Evolutionary conservation across 306 rosid species (phyloP).

Genomic region (Glycine latifolia): DNA sequence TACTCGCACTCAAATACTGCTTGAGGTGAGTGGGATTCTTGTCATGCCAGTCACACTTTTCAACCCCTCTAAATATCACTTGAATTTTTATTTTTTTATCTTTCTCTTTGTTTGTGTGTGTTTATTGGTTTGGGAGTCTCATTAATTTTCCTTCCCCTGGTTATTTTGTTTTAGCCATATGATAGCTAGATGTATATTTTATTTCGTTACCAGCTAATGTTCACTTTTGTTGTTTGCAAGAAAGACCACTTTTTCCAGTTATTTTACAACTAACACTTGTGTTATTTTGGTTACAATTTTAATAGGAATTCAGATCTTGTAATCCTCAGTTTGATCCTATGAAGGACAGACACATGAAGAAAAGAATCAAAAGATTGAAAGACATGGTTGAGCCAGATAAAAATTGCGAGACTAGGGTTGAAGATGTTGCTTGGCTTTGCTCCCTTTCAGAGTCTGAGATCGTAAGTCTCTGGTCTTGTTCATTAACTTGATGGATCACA

Average conservation of each 20-base stretch:
- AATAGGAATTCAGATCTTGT: too few species aligned
- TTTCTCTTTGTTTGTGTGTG: too few species aligned
- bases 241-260: not conserved
- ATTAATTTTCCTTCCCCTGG: too few species aligned
- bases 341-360: not conserved
- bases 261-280: not conserved
- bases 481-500: not conserved
- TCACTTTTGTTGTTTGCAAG: not conserved
- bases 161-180: not conserved
- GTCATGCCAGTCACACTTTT: too few species aligned
- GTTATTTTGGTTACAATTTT: not conserved
- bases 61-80: too few species aligned
- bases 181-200: not conserved
- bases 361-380: not conserved
- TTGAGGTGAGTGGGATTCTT: too few species aligned
- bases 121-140: too few species aligned
- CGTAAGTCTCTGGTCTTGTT: slow-evolving; percentile 55
- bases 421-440: slow-evolving; percentile 78
- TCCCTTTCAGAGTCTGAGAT: slow-evolving; percentile 80
- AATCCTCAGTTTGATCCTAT: not conserved
- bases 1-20: too few species aligned
- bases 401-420: slow-evolving; percentile 42
- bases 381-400: slow-evolving; percentile 18
- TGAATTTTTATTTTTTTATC: too few species aligned
- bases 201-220: not conserved